Evolutionary conservation across 345 rosid genomes (phyloP).

Genomic region (Limnanthes douglasii): DNA sequence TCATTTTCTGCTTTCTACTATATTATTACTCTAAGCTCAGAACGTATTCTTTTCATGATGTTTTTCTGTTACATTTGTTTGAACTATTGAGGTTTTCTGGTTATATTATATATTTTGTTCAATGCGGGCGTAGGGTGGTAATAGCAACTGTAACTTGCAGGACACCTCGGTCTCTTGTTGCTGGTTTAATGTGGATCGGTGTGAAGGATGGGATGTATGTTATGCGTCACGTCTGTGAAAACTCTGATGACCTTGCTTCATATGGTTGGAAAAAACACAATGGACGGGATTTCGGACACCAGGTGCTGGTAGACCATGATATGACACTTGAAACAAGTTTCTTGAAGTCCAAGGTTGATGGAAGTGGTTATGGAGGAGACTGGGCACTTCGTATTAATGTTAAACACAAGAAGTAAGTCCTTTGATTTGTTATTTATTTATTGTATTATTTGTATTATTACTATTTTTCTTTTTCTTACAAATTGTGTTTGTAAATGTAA

Average conservation of each 20-base stretch:
- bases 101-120: too few species aligned
- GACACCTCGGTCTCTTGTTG: slow-evolving; percentile 60
- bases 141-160: slow-evolving; percentile 24
- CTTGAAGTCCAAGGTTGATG: slow-evolving; percentile 51
- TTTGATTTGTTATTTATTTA: slow-evolving; percentile 5
- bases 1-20: not conserved
- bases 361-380: slow-evolving; percentile 91
- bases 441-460: not conserved
- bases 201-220: slow-evolving; percentile 47
- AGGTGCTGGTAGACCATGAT: slow-evolving; percentile 51
- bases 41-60: too few species aligned
- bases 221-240: slow-evolving; percentile 78
- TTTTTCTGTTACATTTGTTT: too few species aligned
- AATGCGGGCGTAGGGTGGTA: too few species aligned
- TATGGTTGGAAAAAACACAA: slow-evolving; percentile 87
- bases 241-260: slow-evolving; percentile 40
- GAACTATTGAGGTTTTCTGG: too few species aligned
- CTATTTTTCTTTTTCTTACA: not conserved
- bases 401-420: slow-evolving; percentile 28
- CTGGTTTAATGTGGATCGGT: slow-evolving; percentile 93
- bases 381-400: slow-evolving; percentile 68
- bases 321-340: slow-evolving; percentile 58
- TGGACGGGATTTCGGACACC: slow-evolving; percentile 82
- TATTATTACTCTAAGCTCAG: too few species aligned
- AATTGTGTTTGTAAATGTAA: not conserved